phyloP scores from a whole-genome alignment of 2,329 filamentous ascomycete species.

The Ophiostoma australiae region DNA sequence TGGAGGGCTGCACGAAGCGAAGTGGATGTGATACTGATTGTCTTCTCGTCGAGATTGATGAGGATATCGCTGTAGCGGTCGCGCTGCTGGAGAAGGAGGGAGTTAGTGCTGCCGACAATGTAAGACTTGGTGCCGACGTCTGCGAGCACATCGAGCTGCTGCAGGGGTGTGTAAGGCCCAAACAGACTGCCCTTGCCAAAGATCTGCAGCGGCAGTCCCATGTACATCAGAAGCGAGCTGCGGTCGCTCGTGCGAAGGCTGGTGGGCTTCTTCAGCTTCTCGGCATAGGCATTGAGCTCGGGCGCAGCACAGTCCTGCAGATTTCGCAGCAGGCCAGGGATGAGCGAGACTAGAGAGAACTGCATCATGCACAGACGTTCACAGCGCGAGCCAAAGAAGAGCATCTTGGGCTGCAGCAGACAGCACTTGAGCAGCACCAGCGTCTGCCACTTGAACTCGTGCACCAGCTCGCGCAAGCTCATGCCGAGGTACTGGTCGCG shows the following conservation, averaged over 20 bases:
- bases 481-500: conserved; percentile 82
- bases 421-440: conserved; percentile 91
- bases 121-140: conserved; percentile 96
- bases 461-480: conserved; percentile 84
- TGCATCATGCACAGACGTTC: conserved; percentile 97
- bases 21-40: conserved; percentile 75
- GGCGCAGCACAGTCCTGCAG: conserved; percentile 95
- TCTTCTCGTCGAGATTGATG: conserved; percentile 89
- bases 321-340: conserved; percentile 84
- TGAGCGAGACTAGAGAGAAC: conserved; percentile 90
- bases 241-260: conserved; percentile 89
- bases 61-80: conserved; percentile 95
- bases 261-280: conserved; percentile 68
- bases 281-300: conserved; percentile 79
- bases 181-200: conserved; percentile 93
- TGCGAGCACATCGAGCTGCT: conserved; percentile 85
- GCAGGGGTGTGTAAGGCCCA: conserved; percentile 91
- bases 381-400: conserved; percentile 96
- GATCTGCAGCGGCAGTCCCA: conserved; percentile 90
- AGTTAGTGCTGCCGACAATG: conserved; percentile 95
- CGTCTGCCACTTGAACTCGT: conserved; percentile 92
- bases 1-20: conserved; percentile 70
- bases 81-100: conserved; percentile 84
- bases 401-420: conserved; percentile 95
- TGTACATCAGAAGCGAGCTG: conserved; percentile 81